phyloP scores from a whole-genome alignment of 352 stramenopile genomes.

The Globisporangium carolinianum region DNA sequence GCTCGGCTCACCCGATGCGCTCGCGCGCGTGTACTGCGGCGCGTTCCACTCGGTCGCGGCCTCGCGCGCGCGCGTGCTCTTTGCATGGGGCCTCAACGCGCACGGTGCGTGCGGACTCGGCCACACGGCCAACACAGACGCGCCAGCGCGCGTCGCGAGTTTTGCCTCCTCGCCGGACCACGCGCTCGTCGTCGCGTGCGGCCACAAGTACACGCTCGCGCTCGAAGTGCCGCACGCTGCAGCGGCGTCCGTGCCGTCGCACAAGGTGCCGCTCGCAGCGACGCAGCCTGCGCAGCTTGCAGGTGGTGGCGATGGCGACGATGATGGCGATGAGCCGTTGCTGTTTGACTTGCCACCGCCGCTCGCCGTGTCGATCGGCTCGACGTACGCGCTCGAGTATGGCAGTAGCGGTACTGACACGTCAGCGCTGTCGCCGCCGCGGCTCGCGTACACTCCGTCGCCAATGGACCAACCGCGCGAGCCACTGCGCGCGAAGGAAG shows the following conservation, averaged over 20 bases:
- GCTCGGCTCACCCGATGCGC: slow-evolving; percentile 35
- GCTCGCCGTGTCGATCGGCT: slow-evolving; percentile 11
- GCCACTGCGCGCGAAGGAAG: slow-evolving; percentile 69
- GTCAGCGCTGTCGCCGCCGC: not conserved
- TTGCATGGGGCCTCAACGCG: slow-evolving; percentile 73
- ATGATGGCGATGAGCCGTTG: not conserved
- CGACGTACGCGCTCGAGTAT: slow-evolving; percentile 2
- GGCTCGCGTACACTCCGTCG: not conserved
- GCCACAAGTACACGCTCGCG: slow-evolving; percentile 79
- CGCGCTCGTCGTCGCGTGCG: slow-evolving; percentile 57
- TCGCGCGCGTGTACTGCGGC: slow-evolving; percentile 62
- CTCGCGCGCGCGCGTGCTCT: slow-evolving; percentile 55
- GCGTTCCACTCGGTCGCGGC: slow-evolving; percentile 77
- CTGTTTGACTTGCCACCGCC: slow-evolving; percentile 1
- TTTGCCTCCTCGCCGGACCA: slow-evolving; percentile 34
- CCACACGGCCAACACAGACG: slow-evolving; percentile 75
- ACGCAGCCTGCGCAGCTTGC: slow-evolving; percentile 9
- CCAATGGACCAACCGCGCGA: slow-evolving; percentile 19
- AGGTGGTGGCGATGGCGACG: not conserved
- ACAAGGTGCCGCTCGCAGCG: slow-evolving; percentile 9
- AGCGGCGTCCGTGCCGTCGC: not conserved
- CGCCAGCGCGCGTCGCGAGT: slow-evolving; percentile 66
- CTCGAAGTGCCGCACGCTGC: slow-evolving; percentile 38
- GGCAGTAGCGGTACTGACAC: not conserved
- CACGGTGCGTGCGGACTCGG: slow-evolving; percentile 76